Evolutionary conservation across 371 early-diverging fungal species (phyloP), one percentile per base, ranked within the genome.

Genomic region (Parasitella parasitica): DNA sequence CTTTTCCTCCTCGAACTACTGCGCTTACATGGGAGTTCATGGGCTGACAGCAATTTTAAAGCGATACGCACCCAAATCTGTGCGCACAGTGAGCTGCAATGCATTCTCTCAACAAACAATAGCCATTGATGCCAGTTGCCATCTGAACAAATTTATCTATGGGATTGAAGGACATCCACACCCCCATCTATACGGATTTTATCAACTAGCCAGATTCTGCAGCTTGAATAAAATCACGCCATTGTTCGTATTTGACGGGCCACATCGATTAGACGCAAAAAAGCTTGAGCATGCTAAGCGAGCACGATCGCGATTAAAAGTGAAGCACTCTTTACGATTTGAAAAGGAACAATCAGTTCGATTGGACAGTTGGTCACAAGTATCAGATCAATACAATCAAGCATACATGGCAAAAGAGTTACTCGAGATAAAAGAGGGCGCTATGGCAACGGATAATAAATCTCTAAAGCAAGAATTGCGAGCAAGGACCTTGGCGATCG

Each of bases 161-260:
- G 83, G 81, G 28, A 76, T 77, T 15, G 80, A 80, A n/a, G 30
- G 71, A n/a, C 78, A 77, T 22, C 64, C 71, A 0, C 64, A 79
- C 41, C 73, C 77, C 3, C 83, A 84, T 58, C 78, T 86, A 18
- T 68, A 76, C 20, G 85, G 86, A 0, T 80, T 87, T 37, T 85
- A 84, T 59, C 55, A 70, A 15, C 61, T 87, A 27, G 71, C 81
- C 7, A 55, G 65, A 6, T 83, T 75, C 50, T 77, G 83, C 28
- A 70, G 77, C 15, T 38, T 75, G 6, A 59, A 81, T 54, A 63
- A 68, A 3, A 86, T 87, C 61, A 77, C 54, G 2, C 86, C 88
- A 0, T 73, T 87, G n/a, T 82, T 86, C 70, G 81, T 87, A 0
- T 87, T 87, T 79, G 88, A 87, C 43, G 86, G 84, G 0, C 54